Conservation (phyloP, 1,139 yeast species). For the Geotrichum carabidarum region DNA sequence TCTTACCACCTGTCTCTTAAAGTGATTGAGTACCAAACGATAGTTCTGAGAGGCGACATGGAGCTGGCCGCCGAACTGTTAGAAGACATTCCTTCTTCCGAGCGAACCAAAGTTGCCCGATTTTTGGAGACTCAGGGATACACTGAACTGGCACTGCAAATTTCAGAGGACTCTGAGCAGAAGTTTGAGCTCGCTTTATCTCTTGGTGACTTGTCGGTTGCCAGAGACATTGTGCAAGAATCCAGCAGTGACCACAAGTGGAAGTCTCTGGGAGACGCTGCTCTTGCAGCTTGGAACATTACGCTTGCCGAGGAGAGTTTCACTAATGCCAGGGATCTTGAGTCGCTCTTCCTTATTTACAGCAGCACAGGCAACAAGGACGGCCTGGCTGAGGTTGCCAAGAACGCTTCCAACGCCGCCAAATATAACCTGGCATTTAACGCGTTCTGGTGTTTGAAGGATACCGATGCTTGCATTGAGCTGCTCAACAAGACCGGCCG, state of each 20-base stretch:
- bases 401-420: slow-evolving; percentile 61
- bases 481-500: slow-evolving; percentile 67
- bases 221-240: slow-evolving; percentile 60
- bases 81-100: slow-evolving; percentile 59
- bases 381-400: slow-evolving; percentile 55
- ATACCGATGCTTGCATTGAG: slow-evolving; percentile 57
- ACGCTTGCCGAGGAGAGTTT: slow-evolving; percentile 77
- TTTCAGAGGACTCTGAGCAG: slow-evolving; percentile 82
- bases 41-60: slow-evolving; percentile 89
- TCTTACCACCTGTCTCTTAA: slow-evolving; percentile 79
- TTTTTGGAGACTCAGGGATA: slow-evolving; percentile 91
- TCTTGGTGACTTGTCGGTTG: slow-evolving; percentile 63
- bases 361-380: slow-evolving; percentile 70
- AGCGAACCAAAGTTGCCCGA: slow-evolving; percentile 76
- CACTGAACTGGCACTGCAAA: slow-evolving; percentile 70
- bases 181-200: slow-evolving; percentile 75
- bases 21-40: slow-evolving; percentile 90
- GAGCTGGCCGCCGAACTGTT: slow-evolving; percentile 66
- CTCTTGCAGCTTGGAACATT: slow-evolving; percentile 72
- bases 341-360: slow-evolving; percentile 75
- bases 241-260: slow-evolving; percentile 62
- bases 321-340: slow-evolving; percentile 72
- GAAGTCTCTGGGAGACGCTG: slow-evolving; percentile 87
- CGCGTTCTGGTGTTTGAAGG: slow-evolving; percentile 83
- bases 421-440: slow-evolving; percentile 88